Base-by-base conservation (phyloP, 371 early-diverging fungal species). In the Rhizopus delemar region DNA sequence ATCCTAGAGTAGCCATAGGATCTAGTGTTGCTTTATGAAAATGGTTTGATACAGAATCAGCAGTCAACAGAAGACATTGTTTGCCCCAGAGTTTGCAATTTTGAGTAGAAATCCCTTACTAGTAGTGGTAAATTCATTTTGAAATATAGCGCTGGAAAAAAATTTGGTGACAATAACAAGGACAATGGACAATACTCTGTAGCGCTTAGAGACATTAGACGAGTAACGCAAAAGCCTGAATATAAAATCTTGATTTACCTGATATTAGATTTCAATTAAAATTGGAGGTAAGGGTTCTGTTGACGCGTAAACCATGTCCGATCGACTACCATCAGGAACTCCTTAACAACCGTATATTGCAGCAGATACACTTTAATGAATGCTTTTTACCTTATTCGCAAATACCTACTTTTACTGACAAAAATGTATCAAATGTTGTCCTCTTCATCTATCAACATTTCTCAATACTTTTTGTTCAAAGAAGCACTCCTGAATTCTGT, bases 151-250 rank as follows among this genome's bases (percentile, higher is more conserved):
- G 11, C 48, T 62, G 3, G 53, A 63, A 39, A 63, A 63, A 32
- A 11, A 32, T 62, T 56, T 62, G 46, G 46, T 51, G 0, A 22
- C 46, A 56, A 62, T 46, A 8, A 62, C 48, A 16, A 62, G 52
- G 52, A 62, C 46, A 31, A 57, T 57, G 2, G 57, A 53, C 12
- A 52, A 43, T 46, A 41, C 22, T 62, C 31, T 62, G 53, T 62
- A 62, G 12, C 63, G 57, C 22, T 48, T 53, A 33, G 45, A 62
- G 29, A 29, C 15, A 49, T 48, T 12, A 32, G 22, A 22, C 0
- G 22, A 22, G 22, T 22, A 22, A 22, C 22, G 22, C 22, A 22
- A 33, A 51, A 43, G 43, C 45, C 59, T 15, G 6, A 52, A 11
- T 51, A 59, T 59, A 22, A 59, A 59, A 8, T 52, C 53, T 38